Percentiles rank a stretch among this genome's conserved stretches.
phyloP scores from a whole-genome alignment of 2,329 filamentous ascomycete species.

The Venturia nashicola region DNA sequence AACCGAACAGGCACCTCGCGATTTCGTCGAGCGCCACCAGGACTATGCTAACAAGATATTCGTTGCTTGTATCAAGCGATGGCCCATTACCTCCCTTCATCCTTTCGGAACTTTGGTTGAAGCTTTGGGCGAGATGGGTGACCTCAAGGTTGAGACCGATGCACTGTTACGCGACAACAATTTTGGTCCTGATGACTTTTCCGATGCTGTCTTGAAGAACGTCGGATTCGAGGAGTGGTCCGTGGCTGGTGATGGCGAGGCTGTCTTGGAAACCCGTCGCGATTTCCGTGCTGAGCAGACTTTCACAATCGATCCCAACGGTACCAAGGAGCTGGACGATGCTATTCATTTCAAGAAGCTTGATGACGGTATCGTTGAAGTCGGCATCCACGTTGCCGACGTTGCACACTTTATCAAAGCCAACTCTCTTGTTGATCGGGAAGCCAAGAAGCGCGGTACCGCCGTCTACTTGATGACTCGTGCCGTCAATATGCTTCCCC shows the following conservation, averaged over 20 bases:
- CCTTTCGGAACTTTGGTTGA: constrained; percentile 96
- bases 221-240: constrained; percentile 90
- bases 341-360: constrained; percentile 84
- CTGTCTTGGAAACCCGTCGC: constrained; percentile 58
- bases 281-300: constrained; percentile 82
- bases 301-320: constrained; percentile 87
- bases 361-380: constrained; percentile 75
- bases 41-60: constrained; percentile 97
- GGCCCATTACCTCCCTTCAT: constrained; percentile 98
- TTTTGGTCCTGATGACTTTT: constrained; percentile 94
- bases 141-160: constrained; percentile 95
- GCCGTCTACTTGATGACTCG: constrained; percentile 91
- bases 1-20: constrained; percentile 90
- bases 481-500: constrained; percentile 74
- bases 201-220: constrained; percentile 87
- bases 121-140: constrained; percentile 92
- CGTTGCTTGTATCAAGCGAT: constrained; percentile 97
- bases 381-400: constrained; percentile 90
- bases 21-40: constrained; percentile 97
- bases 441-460: constrained; percentile 95
- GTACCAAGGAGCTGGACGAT: constrained; percentile 78
- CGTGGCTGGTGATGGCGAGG: constrained; percentile 69
- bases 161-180: constrained; percentile 96
- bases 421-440: constrained; percentile 88
- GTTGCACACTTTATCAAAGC: constrained; percentile 94